Percentiles rank a stretch among this genome's conserved stretches.
phyloP scores from a whole-genome alignment of 495 filamentous ascomycete genomes.

The Lasiosphaeria hispida region DNA sequence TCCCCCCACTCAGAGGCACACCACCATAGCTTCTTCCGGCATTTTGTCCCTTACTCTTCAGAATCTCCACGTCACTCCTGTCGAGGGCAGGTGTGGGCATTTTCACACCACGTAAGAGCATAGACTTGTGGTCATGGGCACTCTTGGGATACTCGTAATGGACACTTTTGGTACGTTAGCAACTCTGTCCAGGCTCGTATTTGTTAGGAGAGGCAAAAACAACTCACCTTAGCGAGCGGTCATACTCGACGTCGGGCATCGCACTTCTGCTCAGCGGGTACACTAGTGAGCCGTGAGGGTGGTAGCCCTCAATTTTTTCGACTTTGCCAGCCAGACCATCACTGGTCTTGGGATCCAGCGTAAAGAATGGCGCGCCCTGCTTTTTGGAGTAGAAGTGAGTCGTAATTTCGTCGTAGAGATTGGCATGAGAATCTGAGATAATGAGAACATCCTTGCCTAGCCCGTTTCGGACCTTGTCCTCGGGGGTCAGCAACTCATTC shows the following conservation, averaged over 20 bases:
- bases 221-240: constrained; percentile 76
- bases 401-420: constrained; percentile 77
- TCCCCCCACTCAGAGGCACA: constrained; percentile 33
- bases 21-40: constrained; percentile 55
- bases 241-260: constrained; percentile 76
- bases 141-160: constrained; percentile 77
- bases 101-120: constrained; percentile 83
- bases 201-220: constrained; percentile 15
- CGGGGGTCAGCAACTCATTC: constrained; percentile 73
- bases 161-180: constrained; percentile 53
- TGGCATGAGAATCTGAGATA: constrained; percentile 71
- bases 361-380: constrained; percentile 60
- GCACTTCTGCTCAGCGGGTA: constrained; percentile 62
- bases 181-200: neutral
- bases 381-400: constrained; percentile 89
- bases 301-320: constrained; percentile 73
- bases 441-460: constrained; percentile 77
- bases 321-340: constrained; percentile 77
- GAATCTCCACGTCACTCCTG: constrained; percentile 66
- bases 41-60: constrained; percentile 57
- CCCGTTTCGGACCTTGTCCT: constrained; percentile 77
- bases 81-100: constrained; percentile 67
- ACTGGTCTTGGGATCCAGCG: constrained; percentile 68
- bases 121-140: constrained; percentile 78
- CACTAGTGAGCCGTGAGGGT: constrained; percentile 63